These are phyloP conservation scores for Pichia gijzeniarum DNA, from an alignment of 805 yeast genomes.

Conservation along the genomic window DNA sequence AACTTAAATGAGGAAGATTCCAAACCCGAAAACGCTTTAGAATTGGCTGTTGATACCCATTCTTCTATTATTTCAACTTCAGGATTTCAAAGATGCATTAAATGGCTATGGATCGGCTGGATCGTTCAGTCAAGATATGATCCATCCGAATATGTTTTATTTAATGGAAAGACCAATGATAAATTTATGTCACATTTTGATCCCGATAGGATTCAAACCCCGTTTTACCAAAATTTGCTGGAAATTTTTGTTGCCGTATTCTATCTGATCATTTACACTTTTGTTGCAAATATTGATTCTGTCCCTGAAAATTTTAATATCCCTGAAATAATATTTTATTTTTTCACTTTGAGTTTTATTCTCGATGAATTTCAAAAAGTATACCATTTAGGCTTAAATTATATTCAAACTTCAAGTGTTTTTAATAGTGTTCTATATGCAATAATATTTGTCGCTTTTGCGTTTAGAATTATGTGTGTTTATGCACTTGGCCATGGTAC, in stretches of 20 bases:
- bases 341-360: slow-evolving; percentile 61
- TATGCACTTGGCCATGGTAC: slow-evolving; percentile 23
- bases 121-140: slow-evolving; percentile 67
- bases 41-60: slow-evolving; percentile 82
- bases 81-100: slow-evolving; percentile 80
- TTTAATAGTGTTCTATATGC: slow-evolving; percentile 68
- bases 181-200: slow-evolving; percentile 59
- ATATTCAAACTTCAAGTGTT: slow-evolving; percentile 71
- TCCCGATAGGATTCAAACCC: slow-evolving; percentile 81
- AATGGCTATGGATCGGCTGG: slow-evolving; percentile 95
- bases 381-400: slow-evolving; percentile 68
- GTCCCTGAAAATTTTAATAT: slow-evolving; percentile 31
- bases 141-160: slow-evolving; percentile 62
- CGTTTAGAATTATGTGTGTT: slow-evolving; percentile 44
- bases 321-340: slow-evolving; percentile 52
- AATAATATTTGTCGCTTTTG: slow-evolving; percentile 46
- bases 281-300: slow-evolving; percentile 55
- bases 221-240: slow-evolving; percentile 68
- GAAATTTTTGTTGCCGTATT: slow-evolving; percentile 63
- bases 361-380: slow-evolving; percentile 64
- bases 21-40: slow-evolving; percentile 68
- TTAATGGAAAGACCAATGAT: slow-evolving; percentile 51
- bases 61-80: slow-evolving; percentile 72
- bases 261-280: slow-evolving; percentile 55
- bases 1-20: slow-evolving; percentile 56